Evolutionary conservation across 108 stramenopile genomes (phyloP).

Genomic region (Nitzschia sp.): DNA sequence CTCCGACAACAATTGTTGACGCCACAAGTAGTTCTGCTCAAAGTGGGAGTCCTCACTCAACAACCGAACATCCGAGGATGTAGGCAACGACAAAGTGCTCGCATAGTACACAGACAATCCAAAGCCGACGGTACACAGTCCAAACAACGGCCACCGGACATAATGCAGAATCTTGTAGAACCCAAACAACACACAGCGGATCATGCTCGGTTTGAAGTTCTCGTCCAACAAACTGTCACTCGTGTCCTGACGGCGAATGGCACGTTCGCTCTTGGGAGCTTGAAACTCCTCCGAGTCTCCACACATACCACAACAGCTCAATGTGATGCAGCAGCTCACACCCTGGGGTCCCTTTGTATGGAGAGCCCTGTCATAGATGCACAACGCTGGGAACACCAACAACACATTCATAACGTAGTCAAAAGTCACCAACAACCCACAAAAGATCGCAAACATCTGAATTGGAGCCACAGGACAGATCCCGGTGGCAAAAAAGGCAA

Average conservation of each 20-base stretch:
- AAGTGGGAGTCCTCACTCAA: slow-evolving; percentile 18
- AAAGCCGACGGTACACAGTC: slow-evolving; percentile 14
- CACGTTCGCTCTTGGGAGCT: neutral
- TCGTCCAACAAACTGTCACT: neutral
- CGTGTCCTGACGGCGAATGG: neutral
- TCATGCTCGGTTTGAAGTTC: slow-evolving; percentile 15
- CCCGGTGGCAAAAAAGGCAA: slow-evolving; percentile 54
- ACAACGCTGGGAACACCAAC: slow-evolving; percentile 53
- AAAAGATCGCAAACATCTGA: slow-evolving; percentile 56
- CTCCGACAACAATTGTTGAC: slow-evolving; percentile 24
- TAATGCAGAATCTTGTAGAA: slow-evolving; percentile 35
- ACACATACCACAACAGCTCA: neutral
- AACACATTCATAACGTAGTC: slow-evolving; percentile 48
- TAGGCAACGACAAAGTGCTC: slow-evolving; percentile 31
- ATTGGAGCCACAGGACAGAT: slow-evolving; percentile 52
- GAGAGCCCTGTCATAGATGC: slow-evolving; percentile 41
- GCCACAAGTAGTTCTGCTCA: slow-evolving; percentile 33
- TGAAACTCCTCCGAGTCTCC: neutral
- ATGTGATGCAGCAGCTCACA: neutral
- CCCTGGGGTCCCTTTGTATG: neutral
- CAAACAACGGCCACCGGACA: slow-evolving; percentile 37
- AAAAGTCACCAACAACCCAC: slow-evolving; percentile 45
- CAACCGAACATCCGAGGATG: slow-evolving; percentile 38
- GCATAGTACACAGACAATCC: slow-evolving; percentile 29
- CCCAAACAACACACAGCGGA: slow-evolving; percentile 28